Percentiles rank a stretch among this genome's conserved stretches.
Evolutionary conservation across 108 stramenopile species (phyloP).

Genomic region (Skeletonema tropicum): DNA sequence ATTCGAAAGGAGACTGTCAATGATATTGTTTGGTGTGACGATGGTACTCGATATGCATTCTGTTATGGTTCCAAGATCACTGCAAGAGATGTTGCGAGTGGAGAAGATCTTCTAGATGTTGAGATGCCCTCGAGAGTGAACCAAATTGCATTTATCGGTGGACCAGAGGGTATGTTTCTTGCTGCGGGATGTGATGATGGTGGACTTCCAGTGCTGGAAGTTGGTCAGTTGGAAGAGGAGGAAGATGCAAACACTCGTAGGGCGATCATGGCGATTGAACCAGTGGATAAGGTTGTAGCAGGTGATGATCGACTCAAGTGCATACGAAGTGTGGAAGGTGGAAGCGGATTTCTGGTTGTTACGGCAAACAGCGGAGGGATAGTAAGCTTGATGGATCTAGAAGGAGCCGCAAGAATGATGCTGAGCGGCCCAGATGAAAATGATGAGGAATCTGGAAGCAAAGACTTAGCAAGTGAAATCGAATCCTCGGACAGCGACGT

Average conservation of each 20-base stretch:
- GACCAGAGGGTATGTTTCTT: conserved; percentile 72
- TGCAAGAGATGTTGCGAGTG: conserved; percentile 76
- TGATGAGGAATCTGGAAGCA: conserved; percentile 34
- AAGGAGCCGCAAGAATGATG: conserved; percentile 84
- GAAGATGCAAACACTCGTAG: conserved; percentile 60
- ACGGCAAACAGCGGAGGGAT: conserved; percentile 87
- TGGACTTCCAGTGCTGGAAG: conserved; percentile 81
- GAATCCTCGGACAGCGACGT: conserved; percentile 25
- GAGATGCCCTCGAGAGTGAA: conserved; percentile 75
- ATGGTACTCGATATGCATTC: conserved; percentile 77
- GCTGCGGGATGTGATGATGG: conserved; percentile 92
- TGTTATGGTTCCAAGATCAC: conserved; percentile 75
- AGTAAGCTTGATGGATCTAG: conserved; percentile 83
- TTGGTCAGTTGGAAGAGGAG: conserved; percentile 45
- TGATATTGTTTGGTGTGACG: conserved; percentile 70
- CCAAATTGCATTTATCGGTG: conserved; percentile 73
- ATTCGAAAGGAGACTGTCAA: conserved; percentile 56
- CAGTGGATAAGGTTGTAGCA: conserved; percentile 76
- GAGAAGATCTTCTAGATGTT: conserved; percentile 81
- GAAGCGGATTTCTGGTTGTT: conserved; percentile 71
- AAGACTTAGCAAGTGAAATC: conserved; percentile 22
- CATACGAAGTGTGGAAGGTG: conserved; percentile 61
- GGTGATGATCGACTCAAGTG: conserved; percentile 90
- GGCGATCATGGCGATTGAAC: conserved; percentile 91
- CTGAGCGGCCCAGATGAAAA: conserved; percentile 34